Conservation (phyloP, 768 basidiomycete genomes). For the Suillus tomentosus region DNA sequence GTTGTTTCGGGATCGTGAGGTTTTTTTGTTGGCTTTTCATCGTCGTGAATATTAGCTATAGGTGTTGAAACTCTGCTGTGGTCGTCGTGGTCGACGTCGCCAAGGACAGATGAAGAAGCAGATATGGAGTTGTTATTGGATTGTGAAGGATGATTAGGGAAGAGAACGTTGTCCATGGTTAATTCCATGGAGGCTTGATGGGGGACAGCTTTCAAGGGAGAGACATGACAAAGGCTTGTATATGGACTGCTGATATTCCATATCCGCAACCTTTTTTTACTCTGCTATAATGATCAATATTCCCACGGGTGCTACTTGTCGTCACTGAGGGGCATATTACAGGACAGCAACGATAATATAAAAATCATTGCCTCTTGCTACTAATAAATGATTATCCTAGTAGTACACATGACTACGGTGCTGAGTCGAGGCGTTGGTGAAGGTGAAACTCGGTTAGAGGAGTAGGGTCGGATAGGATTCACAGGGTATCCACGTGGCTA, state of each 20-base stretch:
- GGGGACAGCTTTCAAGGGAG: slow-evolving; percentile 33
- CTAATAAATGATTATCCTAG: no score
- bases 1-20: slow-evolving; percentile 23
- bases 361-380: not conserved
- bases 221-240: slow-evolving; percentile 42
- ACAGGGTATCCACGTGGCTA: slow-evolving; percentile 13
- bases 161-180: slow-evolving; percentile 28
- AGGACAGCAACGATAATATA: not conserved
- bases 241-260: slow-evolving; percentile 42
- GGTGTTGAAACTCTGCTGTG: not conserved
- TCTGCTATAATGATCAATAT: slow-evolving; percentile 31
- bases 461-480: not conserved
- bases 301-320: slow-evolving; percentile 30
- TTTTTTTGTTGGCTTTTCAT: slow-evolving; percentile 30
- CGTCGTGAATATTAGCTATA: slow-evolving; percentile 19
- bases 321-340: slow-evolving; percentile 12
- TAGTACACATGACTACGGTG: no score
- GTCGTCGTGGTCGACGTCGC: slow-evolving; percentile 3
- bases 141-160: slow-evolving; percentile 19
- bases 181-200: slow-evolving; percentile 28
- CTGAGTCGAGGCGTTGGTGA: no score
- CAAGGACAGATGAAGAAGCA: slow-evolving; percentile 14
- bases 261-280: slow-evolving; percentile 39
- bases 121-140: slow-evolving; percentile 14
- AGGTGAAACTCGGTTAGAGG: not conserved